Percentiles rank a stretch among this genome's conserved stretches.
Conservation (phyloP, 768 basidiomycete genomes). For the Amylocystis lapponica region DNA sequence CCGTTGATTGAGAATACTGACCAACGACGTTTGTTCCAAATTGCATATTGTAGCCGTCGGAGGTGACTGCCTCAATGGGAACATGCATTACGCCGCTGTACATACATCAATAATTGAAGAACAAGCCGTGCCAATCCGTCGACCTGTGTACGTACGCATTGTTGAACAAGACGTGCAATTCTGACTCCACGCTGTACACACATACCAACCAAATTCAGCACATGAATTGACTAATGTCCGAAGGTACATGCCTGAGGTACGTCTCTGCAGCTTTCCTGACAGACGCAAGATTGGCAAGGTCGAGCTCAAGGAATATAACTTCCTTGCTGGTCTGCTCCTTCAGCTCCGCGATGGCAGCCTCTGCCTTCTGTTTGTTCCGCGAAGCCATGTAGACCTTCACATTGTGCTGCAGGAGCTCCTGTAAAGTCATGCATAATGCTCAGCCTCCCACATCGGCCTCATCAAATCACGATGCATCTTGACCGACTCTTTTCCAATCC, state of each 20-base stretch:
- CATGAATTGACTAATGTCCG: constrained; percentile 4
- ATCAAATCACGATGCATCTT: constrained; percentile 31
- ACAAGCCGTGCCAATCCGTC: background rate
- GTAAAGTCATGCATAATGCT: background rate
- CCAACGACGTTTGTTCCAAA: constrained; percentile 57
- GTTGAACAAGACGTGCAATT: constrained; percentile 46
- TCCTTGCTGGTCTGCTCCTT: constrained; percentile 38
- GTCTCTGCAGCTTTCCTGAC: constrained; percentile 36
- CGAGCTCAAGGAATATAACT: constrained; percentile 40
- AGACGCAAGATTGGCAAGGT: constrained; percentile 33
- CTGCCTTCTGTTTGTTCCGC: constrained; percentile 39
- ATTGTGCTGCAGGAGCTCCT: constrained; percentile 50
- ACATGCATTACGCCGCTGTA: constrained; percentile 44
- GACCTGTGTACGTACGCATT: constrained; percentile 36
- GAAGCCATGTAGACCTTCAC: constrained; percentile 63
- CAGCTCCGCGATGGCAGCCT: constrained; percentile 47
- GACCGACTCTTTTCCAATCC: constrained; percentile 56
- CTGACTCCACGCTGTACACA: constrained; percentile 33
- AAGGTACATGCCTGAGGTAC: constrained; percentile 22
- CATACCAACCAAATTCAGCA: constrained; percentile 39
- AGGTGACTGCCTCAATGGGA: constrained; percentile 34
- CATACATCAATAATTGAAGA: background rate
- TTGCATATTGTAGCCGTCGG: constrained; percentile 46
- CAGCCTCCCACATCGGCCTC: background rate
- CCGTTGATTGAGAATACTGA: constrained; percentile 17